phyloP scores from a whole-genome alignment of 1,139 yeast genomes.

The Yueomyces sp. region DNA sequence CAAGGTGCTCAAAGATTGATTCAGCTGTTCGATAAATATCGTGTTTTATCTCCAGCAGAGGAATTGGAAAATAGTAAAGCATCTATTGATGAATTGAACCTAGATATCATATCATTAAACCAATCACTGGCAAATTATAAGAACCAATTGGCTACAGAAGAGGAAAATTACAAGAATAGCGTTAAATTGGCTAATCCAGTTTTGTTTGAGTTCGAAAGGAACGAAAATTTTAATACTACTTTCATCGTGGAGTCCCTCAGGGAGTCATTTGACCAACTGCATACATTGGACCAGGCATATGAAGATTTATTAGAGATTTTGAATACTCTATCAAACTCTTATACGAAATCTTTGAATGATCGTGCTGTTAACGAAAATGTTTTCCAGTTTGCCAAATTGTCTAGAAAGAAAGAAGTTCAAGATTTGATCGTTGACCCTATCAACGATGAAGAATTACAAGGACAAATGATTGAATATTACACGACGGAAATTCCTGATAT shows the following conservation, averaged over 20 bases:
- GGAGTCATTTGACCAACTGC: conserved; percentile 13
- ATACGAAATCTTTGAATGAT: conserved; percentile 26
- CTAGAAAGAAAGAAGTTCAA: conserved; percentile 6
- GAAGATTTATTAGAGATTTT: conserved; percentile 18
- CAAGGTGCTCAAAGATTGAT: conserved; percentile 18
- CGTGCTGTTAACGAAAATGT: conserved; percentile 24
- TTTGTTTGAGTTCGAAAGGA: conserved; percentile 11
- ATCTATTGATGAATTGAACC: conserved; percentile 1
- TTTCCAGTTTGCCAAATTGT: conserved; percentile 8
- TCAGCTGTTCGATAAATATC: conserved; percentile 15
- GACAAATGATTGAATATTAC: conserved; percentile 16
- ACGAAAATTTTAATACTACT: conserved; percentile 9
- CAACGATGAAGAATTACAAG: conserved; percentile 15
- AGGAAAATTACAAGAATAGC: conserved; percentile 9
- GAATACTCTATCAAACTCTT: conserved; percentile 18
- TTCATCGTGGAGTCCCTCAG: conserved; percentile 8
- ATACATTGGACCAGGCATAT: conserved; percentile 11
- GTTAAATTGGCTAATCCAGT: conserved; percentile 14
- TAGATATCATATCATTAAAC: conserved; percentile 6
- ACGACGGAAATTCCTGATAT: conserved; percentile 19
- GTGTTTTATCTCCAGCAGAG: conserved; percentile 9
- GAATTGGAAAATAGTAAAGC: neutral
- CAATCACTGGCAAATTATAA: conserved; percentile 8
- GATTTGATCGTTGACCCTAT: conserved; percentile 11
- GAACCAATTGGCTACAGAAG: conserved; percentile 5